Evolutionary conservation across 129 eudicot genomes (phyloP).

Genomic region (Chrysanthemum makinoi): DNA sequence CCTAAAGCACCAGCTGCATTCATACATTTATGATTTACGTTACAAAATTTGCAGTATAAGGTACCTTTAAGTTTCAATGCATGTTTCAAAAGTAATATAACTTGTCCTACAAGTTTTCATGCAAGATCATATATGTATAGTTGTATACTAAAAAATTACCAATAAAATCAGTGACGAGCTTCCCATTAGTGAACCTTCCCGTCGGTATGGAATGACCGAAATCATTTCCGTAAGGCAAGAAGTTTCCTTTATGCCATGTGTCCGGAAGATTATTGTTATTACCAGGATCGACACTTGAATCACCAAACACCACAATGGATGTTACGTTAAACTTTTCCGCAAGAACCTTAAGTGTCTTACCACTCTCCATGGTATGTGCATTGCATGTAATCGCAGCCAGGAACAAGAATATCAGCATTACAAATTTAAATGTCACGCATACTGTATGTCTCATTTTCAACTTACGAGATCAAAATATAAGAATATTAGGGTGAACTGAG

Average conservation of each 20-base stretch:
- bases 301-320: conserved; percentile 62
- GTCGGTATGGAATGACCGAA: conserved; percentile 43
- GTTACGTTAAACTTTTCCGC: conserved; percentile 47
- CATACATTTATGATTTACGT: neutral
- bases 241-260: conserved; percentile 50
- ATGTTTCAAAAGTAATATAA: neutral
- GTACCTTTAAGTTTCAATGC: neutral
- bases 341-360: conserved; percentile 31
- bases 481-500: neutral
- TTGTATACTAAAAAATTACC: conserved; percentile 31
- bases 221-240: conserved; percentile 68
- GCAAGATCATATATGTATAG: neutral
- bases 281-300: conserved; percentile 79
- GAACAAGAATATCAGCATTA: conserved; percentile 21
- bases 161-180: conserved; percentile 63
- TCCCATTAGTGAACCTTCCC: conserved; percentile 82
- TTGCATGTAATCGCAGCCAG: conserved; percentile 15
- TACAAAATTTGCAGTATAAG: neutral
- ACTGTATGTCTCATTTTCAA: conserved; percentile 28
- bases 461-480: neutral
- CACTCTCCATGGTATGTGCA: conserved; percentile 21
- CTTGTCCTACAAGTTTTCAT: neutral
- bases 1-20: conserved; percentile 50
- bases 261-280: conserved; percentile 54
- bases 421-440: conserved; percentile 20